phyloP scores from a whole-genome alignment of 2,329 filamentous ascomycete species.

The Pyrenochaeta sp. region DNA sequence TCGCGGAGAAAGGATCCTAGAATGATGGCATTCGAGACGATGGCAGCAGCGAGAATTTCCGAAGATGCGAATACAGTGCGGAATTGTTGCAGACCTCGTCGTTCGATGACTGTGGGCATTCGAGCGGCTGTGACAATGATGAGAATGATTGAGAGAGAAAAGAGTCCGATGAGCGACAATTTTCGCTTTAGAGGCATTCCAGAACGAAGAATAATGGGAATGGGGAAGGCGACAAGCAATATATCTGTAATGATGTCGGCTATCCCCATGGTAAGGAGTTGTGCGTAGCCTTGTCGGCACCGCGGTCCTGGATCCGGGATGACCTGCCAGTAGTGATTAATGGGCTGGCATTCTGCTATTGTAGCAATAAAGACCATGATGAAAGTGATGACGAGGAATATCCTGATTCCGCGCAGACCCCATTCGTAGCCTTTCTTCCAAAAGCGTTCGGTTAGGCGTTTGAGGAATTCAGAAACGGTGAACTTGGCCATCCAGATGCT shows the following conservation, averaged over 20 bases:
- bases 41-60: constrained; percentile 87
- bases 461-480: constrained; percentile 90
- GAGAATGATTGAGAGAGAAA: constrained; percentile 82
- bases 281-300: constrained; percentile 86
- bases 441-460: constrained; percentile 79
- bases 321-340: constrained; percentile 65
- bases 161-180: constrained; percentile 78
- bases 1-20: constrained; percentile 93
- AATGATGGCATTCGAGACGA: constrained; percentile 86
- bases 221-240: constrained; percentile 84
- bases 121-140: constrained; percentile 82
- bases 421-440: constrained; percentile 81
- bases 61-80: constrained; percentile 88
- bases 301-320: constrained; percentile 79
- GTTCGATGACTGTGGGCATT: constrained; percentile 76
- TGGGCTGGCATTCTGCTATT: constrained; percentile 77
- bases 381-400: constrained; percentile 80
- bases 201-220: constrained; percentile 84
- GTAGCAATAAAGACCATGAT: constrained; percentile 81
- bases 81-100: constrained; percentile 79
- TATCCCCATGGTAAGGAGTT: constrained; percentile 88
- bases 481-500: constrained; percentile 93
- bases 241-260: constrained; percentile 90
- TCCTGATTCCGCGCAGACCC: constrained; percentile 74
- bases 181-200: constrained; percentile 80